Evolutionary conservation across 139 green algal genomes (phyloP), one percentile per base, ranked within the genome.

Genomic region (Chlorella sp.): DNA sequence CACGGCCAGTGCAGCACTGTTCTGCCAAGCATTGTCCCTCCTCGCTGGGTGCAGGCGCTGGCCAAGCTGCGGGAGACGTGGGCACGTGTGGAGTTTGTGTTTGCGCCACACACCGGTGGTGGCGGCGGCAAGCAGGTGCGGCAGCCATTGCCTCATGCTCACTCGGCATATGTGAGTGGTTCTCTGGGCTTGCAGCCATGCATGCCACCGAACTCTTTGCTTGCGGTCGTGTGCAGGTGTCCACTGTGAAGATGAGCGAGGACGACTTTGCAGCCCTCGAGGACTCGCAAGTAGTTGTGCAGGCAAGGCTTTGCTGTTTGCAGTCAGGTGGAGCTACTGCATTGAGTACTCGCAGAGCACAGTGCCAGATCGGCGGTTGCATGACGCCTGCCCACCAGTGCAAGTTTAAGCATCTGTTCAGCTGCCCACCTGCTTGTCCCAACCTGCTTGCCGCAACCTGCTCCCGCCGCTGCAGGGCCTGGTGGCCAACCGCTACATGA

Each of bases 401-500:
- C 22, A 65, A 20, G 56, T n/a, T 65, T 16, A 14, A 65, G 56
- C 13, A 24, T 3, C 3, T 20, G 56, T 65, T 20, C 56, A 65
- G 56, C 22, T 65, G 56, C 56, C 26, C 56, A 65, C 30, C 3
- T 16, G 56, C 56, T 65, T 24, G 22, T 24, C 56, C 9, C 7
- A 20, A 20, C 56, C 26, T 20, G 56, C 56, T 65, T 24, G 22
- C 56, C 43, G 69, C 16, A n/a, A n/a, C n/a, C n/a, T n/a, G n/a
- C n/a, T 43, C 5, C 43, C 40, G 32, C 64, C n/a, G 34, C 30
- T 89, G 56, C 87, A 98, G 91, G 94, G 95, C 86, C 97, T 98
- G 94, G 95, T 97, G 90, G 94, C 94, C 83, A 97, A 97, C 87
- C 90, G 94, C 75, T 98, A 96, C 92, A 96, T 97, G 94, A 91